Percentiles rank a stretch among this genome's conserved stretches.
Conservation (phyloP, 2,329 filamentous ascomycete species). For the Hypoxylon rubiginosum region DNA sequence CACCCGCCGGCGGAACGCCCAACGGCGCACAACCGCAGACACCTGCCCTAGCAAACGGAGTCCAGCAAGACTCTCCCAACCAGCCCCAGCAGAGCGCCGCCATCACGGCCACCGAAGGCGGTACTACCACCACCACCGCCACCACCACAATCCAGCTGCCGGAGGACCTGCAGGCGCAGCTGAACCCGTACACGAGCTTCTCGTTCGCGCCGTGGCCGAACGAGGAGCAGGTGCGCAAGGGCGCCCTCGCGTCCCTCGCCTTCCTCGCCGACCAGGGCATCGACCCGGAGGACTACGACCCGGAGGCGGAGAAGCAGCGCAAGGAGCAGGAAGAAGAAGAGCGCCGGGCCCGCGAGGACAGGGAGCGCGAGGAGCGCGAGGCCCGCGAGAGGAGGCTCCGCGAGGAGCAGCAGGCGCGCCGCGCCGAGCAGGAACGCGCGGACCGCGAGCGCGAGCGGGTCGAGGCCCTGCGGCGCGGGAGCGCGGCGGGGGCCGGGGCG, state of each 20-base stretch:
- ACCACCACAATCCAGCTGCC: slow-evolving; percentile 58
- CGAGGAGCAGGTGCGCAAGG: slow-evolving; percentile 76
- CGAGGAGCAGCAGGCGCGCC: slow-evolving; percentile 57
- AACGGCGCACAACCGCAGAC: slow-evolving; percentile 40
- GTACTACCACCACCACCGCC: too few species aligned
- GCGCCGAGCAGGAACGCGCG: slow-evolving; percentile 52
- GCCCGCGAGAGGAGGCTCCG: slow-evolving; percentile 61
- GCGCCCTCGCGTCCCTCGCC: slow-evolving; percentile 76
- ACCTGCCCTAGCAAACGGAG: slow-evolving; percentile 20
- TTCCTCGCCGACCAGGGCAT: slow-evolving; percentile 71
- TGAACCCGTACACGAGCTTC: slow-evolving; percentile 69
- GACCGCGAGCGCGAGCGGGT: slow-evolving; percentile 38
- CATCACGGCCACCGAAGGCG: slow-evolving; percentile 14
- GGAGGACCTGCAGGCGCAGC: slow-evolving; percentile 61
- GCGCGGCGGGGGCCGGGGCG: slow-evolving; percentile 47
- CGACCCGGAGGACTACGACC: slow-evolving; percentile 72
- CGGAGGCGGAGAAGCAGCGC: slow-evolving; percentile 66
- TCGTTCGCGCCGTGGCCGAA: slow-evolving; percentile 84
- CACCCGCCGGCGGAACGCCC: slow-evolving; percentile 45
- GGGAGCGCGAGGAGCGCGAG: slow-evolving; percentile 60
- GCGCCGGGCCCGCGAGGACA: slow-evolving; percentile 59
- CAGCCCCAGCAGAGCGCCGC: slow-evolving; percentile 11
- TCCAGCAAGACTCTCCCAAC: neutral
- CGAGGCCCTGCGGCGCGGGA: slow-evolving; percentile 57
- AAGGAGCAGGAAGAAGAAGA: slow-evolving; percentile 64